Base-by-base conservation (phyloP, 805 yeast species). In the Debaryomyces prosopidis region DNA sequence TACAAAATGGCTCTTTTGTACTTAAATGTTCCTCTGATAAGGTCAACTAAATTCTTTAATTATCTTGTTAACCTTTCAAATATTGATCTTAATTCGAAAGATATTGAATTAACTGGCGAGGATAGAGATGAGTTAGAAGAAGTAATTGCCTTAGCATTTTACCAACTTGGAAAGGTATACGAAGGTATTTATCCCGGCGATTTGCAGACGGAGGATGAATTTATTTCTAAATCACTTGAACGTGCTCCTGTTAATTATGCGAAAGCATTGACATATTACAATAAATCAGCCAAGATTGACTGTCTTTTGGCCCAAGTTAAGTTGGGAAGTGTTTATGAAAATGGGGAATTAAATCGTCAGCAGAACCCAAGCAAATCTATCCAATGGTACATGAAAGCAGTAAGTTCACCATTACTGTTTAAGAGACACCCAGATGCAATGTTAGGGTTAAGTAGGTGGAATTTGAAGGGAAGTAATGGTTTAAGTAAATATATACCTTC, bases 141-240 rank as follows among this genome's bases (percentile, higher is more conserved):
- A 45, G 64, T 72, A 16, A 63, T 72, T 23, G 77, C 75, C 0
- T 57, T 61, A 51, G 73, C 77, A 1, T 63, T 65, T 40, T 71
- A 55, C 55, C 73, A 73, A 51, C 56, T 73, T 45, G 77, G 75
- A 3, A 63, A 63, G 43, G 62, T 73, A 33, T 69, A 70, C 50
- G 77, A 73, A 55, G 77, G 77, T 1, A 62, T 69, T 10, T 73
- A 72, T 50, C 76, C 77, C 5, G 75, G 75, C 4, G 75, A 71
- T 48, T 59, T 72, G 39, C 47, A 60, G 4, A 47, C 62, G 4
- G 71, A 69, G 2, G 71, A 68, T 48, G 68, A 59, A 26, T 73
- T 73, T 46, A 58, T 71, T 35, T 50, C 50, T 37, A 57, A 60
- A 39, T 60, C 70, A 2, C 53, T 71, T 35, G 66, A 67, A 45